Evolutionary conservation across 208 protist genomes (phyloP).

Genomic region (Acanthamoeba rhysodes): DNA sequence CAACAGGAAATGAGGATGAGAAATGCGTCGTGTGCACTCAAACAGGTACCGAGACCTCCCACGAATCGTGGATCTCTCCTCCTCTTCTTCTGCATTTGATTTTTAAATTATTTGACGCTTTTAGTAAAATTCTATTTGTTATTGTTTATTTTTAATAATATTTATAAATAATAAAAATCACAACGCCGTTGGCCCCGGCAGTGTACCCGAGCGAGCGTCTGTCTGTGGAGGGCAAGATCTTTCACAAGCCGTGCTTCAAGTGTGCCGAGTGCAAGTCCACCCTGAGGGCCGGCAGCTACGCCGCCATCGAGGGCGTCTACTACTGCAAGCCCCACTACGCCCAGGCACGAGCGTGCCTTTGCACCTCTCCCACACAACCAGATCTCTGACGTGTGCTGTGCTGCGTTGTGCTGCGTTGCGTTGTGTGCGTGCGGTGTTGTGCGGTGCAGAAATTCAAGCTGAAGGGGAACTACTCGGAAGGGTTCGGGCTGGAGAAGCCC

Average conservation of each 20-base stretch:
- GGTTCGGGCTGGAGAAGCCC: slow-evolving; percentile 41
- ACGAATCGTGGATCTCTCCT: not conserved
- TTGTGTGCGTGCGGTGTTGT: not conserved
- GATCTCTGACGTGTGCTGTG: not conserved
- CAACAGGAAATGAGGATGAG: slow-evolving; percentile 63
- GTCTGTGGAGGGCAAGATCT: slow-evolving; percentile 46
- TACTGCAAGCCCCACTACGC: slow-evolving; percentile 70
- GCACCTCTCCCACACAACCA: not conserved
- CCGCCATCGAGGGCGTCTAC: slow-evolving; percentile 63
- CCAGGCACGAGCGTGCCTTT: not conserved
- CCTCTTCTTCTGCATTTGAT: too few relatives aligned
- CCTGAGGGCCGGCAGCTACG: slow-evolving; percentile 11
- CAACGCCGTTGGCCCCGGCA: too few relatives aligned
- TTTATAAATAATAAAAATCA: not conserved
- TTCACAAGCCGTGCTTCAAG: slow-evolving; percentile 62
- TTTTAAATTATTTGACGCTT: too few relatives aligned
- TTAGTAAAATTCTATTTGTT: not conserved
- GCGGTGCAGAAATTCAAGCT: slow-evolving; percentile 57
- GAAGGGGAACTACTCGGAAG: slow-evolving; percentile 72
- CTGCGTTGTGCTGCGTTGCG: not conserved
- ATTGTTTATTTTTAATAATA: not conserved
- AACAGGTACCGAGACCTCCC: not conserved
- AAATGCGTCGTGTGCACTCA: slow-evolving; percentile 46
- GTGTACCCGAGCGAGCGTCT: slow-evolving; percentile 58
- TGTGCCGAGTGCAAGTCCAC: slow-evolving; percentile 56